Conservation (phyloP, 371 early-diverging fungal genomes). For the Mortierella sp. region DNA sequence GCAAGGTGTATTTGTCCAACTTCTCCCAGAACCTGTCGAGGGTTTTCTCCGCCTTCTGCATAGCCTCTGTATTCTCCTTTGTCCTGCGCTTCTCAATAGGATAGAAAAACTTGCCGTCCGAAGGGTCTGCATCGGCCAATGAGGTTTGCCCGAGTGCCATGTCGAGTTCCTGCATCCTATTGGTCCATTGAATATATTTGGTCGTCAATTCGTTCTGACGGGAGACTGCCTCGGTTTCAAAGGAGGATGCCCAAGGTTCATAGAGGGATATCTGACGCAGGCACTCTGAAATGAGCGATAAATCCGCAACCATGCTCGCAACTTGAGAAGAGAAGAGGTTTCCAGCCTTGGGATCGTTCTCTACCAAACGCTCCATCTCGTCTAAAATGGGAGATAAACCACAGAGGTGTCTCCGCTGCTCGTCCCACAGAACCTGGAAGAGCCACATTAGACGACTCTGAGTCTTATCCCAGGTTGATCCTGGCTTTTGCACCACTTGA, state of each 20-base stretch:
- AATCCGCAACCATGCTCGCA: conserved; percentile 19
- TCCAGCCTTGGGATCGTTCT: conserved; percentile 33
- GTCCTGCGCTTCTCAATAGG: conserved; percentile 39
- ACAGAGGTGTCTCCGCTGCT: conserved; percentile 9
- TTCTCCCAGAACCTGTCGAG: conserved; percentile 31
- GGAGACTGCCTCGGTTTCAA: conserved; percentile 13
- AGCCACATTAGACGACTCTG: conserved; percentile 26
- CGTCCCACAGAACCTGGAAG: conserved; percentile 30
- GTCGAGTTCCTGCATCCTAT: conserved; percentile 21
- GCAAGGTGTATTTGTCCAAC: conserved; percentile 10
- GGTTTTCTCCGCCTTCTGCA: conserved; percentile 27
- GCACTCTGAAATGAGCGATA: conserved; percentile 33
- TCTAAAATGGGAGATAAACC: conserved; percentile 23
- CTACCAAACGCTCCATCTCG: conserved; percentile 28
- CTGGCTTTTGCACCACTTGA: conserved; percentile 8
- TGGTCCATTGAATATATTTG: conserved; percentile 18
- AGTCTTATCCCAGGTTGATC: conserved; percentile 13
- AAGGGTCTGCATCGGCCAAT: conserved; percentile 19
- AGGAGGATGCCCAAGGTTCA: conserved; percentile 37
- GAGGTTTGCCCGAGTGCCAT: conserved; percentile 4
- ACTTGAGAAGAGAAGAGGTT: conserved; percentile 28
- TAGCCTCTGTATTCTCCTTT: conserved; percentile 29
- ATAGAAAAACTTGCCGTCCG: conserved; percentile 28
- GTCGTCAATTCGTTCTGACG: conserved; percentile 5
- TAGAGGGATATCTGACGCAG: conserved; percentile 27